A percentile compares a stretch with the other conserved stretches of the same genome.
Evolutionary conservation across 345 rosid species (phyloP).

Genomic region (Dimocarpus longan): DNA sequence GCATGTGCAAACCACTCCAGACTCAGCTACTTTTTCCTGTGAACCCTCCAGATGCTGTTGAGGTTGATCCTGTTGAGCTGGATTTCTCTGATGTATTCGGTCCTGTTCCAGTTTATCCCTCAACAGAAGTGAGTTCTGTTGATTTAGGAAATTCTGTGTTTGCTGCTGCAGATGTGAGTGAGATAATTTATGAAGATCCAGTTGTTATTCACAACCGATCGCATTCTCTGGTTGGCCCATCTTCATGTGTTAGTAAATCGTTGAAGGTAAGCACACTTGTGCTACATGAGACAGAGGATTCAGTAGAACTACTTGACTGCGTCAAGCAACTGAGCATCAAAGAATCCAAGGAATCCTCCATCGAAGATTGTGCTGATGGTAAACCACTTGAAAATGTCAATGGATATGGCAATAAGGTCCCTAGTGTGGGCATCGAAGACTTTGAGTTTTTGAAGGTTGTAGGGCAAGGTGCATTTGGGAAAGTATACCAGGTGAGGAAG

Average conservation of each 20-base stretch:
- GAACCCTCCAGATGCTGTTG: constrained; percentile 44
- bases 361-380: constrained; percentile 31
- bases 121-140: constrained; percentile 32
- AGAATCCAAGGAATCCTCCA: constrained; percentile 40
- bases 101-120: constrained; percentile 48
- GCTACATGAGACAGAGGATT: constrained; percentile 48
- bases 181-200: constrained; percentile 65
- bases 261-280: constrained; percentile 66
- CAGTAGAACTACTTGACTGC: constrained; percentile 49
- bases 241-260: constrained; percentile 60
- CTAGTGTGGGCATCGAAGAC: constrained; percentile 68
- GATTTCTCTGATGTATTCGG: constrained; percentile 82
- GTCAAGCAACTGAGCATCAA: constrained; percentile 30
- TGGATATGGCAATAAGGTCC: constrained; percentile 29
- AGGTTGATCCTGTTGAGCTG: constrained; percentile 53
- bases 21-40: constrained; percentile 41
- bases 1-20: constrained; percentile 33
- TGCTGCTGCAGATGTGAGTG: constrained; percentile 37
- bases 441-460: constrained; percentile 88
- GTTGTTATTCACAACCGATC: constrained; percentile 72
- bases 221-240: constrained; percentile 91
- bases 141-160: constrained; percentile 32
- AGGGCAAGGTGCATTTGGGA: constrained; percentile 97
- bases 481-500: constrained; percentile 89
- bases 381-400: constrained; percentile 24